Conservation (phyloP, 164 flowering plant genomes). For the Annona cherimola region DNA sequence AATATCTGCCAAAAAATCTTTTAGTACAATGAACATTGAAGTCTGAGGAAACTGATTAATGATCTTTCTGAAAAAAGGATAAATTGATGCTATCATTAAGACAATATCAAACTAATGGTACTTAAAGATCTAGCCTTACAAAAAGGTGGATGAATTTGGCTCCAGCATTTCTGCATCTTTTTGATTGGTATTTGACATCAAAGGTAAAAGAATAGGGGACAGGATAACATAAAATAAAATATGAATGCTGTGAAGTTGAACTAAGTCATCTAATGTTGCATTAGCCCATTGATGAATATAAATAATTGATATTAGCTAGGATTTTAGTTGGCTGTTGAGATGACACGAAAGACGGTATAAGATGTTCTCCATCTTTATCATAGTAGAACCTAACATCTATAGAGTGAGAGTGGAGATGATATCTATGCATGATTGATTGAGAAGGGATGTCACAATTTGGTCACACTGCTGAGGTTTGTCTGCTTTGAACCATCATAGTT, state of each 20-base stretch:
- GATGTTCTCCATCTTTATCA: no score
- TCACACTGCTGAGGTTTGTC: no score
- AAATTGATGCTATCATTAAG: background rate
- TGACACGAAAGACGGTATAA: no score
- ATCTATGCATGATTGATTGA: no score
- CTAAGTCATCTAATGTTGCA: background rate
- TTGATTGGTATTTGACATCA: background rate
- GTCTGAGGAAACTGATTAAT: background rate
- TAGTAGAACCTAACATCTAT: no score
- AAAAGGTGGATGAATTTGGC: background rate
- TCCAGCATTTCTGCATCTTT: background rate
- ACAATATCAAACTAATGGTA: background rate
- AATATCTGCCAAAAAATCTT: slow-evolving; percentile 58
- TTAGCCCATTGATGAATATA: no score
- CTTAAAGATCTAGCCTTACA: background rate
- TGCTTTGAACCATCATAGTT: no score
- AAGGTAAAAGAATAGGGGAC: background rate
- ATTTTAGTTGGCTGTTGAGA: no score
- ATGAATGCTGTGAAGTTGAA: background rate
- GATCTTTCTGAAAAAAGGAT: background rate
- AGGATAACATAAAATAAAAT: no score
- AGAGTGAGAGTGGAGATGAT: no score
- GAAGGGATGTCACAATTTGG: no score
- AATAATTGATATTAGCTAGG: no score
- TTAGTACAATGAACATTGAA: slow-evolving; percentile 1